Evolutionary conservation across 1,139 yeast species (phyloP), one percentile per base, ranked within the genome.

Genomic region (Diutina sp.): DNA sequence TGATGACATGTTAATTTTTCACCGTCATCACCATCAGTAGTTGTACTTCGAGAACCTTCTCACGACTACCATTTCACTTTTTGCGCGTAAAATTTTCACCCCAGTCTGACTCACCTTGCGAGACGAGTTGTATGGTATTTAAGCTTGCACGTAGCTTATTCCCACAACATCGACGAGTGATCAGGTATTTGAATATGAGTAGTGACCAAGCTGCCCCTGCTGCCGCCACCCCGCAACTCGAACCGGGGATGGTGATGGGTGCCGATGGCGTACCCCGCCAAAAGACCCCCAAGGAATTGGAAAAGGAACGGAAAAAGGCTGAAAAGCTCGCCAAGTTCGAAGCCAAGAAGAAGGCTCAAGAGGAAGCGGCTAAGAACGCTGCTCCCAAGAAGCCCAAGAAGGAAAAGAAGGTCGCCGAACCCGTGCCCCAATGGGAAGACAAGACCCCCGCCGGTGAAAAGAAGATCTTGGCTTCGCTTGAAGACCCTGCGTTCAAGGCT

Each of bases 301-400:
- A 91, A 71, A 91, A 90, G 69, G 99, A 93, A 74, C 84, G 86
- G 67, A 91, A 91, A 77, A 91, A 91, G 80, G 97, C 97, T 57
- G 99, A 93, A 75, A 93, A 93, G 71, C 75, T 90, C 67, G 96
- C 97, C 67, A 93, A 91, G 70, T 91, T 91, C 72, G 81, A 85
- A 64, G 98, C 98, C 57, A 93, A 93, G 72, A 87, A 91, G 74
- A 90, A 91, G 60, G 89, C 89, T 66, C 84, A 85, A 72, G 84
- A 82, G 54, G 77, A 70, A 57, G 69, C 69, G 51, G 72, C 74
- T 47, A 68, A 72, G 57, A 68, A 69, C 62, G 83, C 84, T 72
- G 47, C 46, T n/a, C 55, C 55, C 16, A 82, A 84, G 71, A 84
- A 85, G 66, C 85, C 86, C 74, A 85, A 83, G 70, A 85, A 83